Conservation (phyloP, 257 asterid genomes). For the Cynanchum wilfordii region DNA sequence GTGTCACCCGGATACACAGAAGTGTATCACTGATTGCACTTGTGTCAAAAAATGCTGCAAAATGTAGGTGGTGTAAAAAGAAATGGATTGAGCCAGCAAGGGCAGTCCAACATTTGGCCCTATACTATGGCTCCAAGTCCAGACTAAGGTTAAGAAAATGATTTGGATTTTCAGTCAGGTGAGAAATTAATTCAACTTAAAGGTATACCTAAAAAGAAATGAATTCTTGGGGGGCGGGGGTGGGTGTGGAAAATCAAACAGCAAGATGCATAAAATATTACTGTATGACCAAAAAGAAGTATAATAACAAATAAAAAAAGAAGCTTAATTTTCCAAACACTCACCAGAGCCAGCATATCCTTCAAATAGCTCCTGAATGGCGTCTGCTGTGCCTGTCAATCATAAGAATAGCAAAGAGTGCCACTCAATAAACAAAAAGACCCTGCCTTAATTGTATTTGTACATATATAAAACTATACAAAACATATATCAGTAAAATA, state of each 20-base stretch:
- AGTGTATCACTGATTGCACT: background rate
- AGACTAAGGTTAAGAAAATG: background rate
- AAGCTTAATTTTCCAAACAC: conserved; percentile 14
- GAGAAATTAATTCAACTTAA: background rate
- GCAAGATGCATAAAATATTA: background rate
- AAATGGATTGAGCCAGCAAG: background rate
- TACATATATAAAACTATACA: background rate
- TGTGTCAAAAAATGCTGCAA: background rate
- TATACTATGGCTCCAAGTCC: background rate
- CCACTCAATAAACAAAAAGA: background rate
- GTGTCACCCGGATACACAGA: background rate
- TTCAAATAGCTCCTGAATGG: conserved; percentile 64
- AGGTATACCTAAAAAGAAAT: background rate
- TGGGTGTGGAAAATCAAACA: background rate
- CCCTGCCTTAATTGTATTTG: background rate
- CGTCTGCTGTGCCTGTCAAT: conserved; percentile 57
- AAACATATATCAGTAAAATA: background rate
- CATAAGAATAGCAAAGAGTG: background rate
- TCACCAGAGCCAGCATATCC: conserved; percentile 55
- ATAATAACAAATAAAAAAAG: background rate
- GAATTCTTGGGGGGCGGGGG: background rate
- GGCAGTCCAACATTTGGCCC: background rate
- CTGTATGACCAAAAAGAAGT: background rate
- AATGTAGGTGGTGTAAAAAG: background rate
- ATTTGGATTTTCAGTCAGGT: background rate